Evolutionary conservation across 1,284 basidiomycete species (phyloP).

Genomic region (Trichosporon ovoides): DNA sequence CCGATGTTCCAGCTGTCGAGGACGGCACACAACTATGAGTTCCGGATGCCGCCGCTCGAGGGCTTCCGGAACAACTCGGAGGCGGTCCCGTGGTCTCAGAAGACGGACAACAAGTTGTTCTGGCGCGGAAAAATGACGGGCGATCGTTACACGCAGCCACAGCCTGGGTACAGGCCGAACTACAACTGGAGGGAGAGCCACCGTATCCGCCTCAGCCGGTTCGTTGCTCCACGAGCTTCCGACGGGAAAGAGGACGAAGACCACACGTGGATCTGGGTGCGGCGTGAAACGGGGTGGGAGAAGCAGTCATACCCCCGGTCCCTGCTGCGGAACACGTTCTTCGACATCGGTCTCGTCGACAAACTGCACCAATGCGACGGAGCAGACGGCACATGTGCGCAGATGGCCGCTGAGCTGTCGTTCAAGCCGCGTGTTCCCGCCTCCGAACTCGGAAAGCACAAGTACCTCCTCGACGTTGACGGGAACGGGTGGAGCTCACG

Average conservation of each 20-base stretch:
- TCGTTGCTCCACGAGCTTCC: constrained; percentile 26
- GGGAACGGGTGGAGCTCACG: constrained; percentile 49
- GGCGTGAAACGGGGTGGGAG: constrained; percentile 33
- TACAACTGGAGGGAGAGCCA: constrained; percentile 46
- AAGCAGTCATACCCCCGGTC: constrained; percentile 28
- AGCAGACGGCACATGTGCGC: constrained; percentile 45
- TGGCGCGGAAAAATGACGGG: constrained; percentile 51
- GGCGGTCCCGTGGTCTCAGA: constrained; percentile 35
- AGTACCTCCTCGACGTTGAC: constrained; percentile 16
- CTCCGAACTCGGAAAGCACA: constrained; percentile 23
- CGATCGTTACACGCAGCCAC: constrained; percentile 35
- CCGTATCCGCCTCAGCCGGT: constrained; percentile 39
- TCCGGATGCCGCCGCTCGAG: constrained; percentile 45
- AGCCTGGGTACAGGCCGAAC: constrained; percentile 12
- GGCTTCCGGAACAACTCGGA: constrained; percentile 42
- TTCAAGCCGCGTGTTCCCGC: constrained; percentile 39
- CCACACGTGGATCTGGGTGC: constrained; percentile 32
- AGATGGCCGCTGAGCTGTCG: constrained; percentile 36
- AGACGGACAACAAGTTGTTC: constrained; percentile 46
- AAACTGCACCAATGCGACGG: constrained; percentile 35
- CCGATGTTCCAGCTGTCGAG: constrained; percentile 48
- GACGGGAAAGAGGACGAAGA: constrained; percentile 28
- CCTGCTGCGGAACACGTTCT: constrained; percentile 43
- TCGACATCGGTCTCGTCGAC: constrained; percentile 48
- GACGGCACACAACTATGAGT: constrained; percentile 34